Conservation (phyloP, 2,329 filamentous ascomycete species). For the Lachnellula arida region DNA sequence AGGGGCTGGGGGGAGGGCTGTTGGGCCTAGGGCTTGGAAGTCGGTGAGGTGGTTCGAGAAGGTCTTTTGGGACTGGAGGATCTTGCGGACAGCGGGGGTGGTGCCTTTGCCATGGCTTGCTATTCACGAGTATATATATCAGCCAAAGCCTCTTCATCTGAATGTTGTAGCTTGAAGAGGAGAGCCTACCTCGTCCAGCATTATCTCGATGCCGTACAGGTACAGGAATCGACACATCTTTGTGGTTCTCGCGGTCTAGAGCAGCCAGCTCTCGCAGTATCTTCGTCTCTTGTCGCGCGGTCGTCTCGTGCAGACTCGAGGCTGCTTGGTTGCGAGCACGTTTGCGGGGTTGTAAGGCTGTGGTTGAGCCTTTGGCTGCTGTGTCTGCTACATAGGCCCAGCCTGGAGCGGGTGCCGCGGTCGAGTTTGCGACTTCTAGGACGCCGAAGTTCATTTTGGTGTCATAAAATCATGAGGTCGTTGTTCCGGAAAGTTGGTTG, state of each 20-base stretch:
- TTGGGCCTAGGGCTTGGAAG: constrained; percentile 56
- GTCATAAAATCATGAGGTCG: constrained; percentile 9
- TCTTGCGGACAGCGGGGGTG: constrained; percentile 60
- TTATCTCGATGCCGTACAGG: constrained; percentile 49
- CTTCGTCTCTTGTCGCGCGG: constrained; percentile 77
- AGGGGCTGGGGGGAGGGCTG: constrained; percentile 33
- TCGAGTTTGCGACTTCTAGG: constrained; percentile 71
- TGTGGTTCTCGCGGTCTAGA: constrained; percentile 74
- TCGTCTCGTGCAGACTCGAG: constrained; percentile 59
- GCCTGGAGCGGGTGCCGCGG: constrained; percentile 69
- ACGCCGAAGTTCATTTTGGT: constrained; percentile 68
- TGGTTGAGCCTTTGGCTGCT: constrained; percentile 51
- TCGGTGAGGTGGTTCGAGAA: constrained; percentile 81
- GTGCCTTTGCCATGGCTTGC: constrained; percentile 30
- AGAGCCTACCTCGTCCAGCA: constrained; percentile 35
- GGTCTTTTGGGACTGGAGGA: constrained; percentile 75
- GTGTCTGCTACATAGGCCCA: constrained; percentile 90
- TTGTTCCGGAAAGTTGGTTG: background rate
- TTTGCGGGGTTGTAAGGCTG: constrained; percentile 55
- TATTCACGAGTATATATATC: constrained; percentile 2
- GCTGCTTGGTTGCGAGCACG: constrained; percentile 56
- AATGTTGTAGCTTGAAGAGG: background rate
- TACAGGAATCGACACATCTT: constrained; percentile 67
- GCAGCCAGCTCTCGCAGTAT: constrained; percentile 76
- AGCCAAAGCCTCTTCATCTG: background rate